Percentiles rank a stretch among this genome's conserved stretches.
phyloP scores from a whole-genome alignment of 2,329 filamentous ascomycete species.

The Cladophialophora yegresii region DNA sequence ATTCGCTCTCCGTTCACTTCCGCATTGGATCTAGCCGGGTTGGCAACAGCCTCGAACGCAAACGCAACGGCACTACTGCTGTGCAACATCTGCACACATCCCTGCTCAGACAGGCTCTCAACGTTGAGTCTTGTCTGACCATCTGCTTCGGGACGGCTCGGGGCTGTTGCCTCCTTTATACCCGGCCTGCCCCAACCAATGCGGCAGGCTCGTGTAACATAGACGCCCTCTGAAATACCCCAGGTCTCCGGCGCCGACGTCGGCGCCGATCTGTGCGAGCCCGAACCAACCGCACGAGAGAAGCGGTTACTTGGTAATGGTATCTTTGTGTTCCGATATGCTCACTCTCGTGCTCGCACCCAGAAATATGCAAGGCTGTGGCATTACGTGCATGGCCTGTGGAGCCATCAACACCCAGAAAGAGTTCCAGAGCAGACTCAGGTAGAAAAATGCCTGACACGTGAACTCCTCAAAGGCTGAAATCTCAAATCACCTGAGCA shows the following conservation, averaged over 20 bases:
- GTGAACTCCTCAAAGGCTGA: not conserved
- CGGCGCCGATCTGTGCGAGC: not conserved
- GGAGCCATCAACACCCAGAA: not conserved
- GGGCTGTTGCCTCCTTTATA: conserved; percentile 24
- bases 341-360: not conserved
- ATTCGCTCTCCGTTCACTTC: not conserved
- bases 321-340: not conserved
- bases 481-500: not conserved
- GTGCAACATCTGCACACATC: conserved; percentile 4
- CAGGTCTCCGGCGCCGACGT: not conserved
- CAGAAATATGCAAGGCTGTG: not conserved
- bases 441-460: not conserved
- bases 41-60: not conserved
- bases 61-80: not conserved
- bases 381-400: not conserved
- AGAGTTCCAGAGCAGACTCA: not conserved
- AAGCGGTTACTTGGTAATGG: not conserved
- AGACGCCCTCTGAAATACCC: conserved; percentile 12
- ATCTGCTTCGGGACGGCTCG: conserved; percentile 23
- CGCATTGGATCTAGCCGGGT: not conserved
- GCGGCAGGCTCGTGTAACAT: conserved; percentile 8
- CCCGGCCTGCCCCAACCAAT: not conserved
- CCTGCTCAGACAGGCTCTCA: not conserved
- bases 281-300: not conserved
- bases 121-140: conserved; percentile 8